Evolutionary conservation across 495 filamentous ascomycete genomes (phyloP), one percentile per base, ranked within the genome.

Genomic region (Penicillium waksmanii): DNA sequence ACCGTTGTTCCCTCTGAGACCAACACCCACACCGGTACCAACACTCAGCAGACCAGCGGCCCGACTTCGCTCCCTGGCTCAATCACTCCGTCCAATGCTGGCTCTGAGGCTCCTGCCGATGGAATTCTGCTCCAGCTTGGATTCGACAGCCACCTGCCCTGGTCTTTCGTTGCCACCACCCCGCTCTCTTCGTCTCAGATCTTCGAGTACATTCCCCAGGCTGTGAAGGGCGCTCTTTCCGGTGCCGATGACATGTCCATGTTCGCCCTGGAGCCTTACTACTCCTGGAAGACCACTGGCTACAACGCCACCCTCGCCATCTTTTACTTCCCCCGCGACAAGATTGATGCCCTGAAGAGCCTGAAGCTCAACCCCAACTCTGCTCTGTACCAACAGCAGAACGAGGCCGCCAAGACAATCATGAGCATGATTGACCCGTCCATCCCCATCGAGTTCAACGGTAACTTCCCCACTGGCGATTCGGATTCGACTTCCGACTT

Each of bases 301-400:
- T 98, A 89, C 76, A 85, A 96, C 63, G 93, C 92, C 3, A 97
- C 93, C 2, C 73, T 96, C 42, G 92, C 90, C 27, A 73, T 88
- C 62, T 82, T 85, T 25, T 93, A 84, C 66, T 87, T 96, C 63
- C 93, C 93, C 5, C 70, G 61, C 2, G 80, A 83, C 61, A 73
- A 87, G 70, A 80, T 93, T 47, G 78, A 85, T 40, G 69, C 82
- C 9, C 76, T 98, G 12, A 65, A 75, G 17, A 72, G 86, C 25
- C 83, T 89, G 56, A 80, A 96, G 56, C 83, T 83, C 57, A 84
- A 86, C 53, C 90, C 90, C 19, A 80, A 76, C 46, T 87, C 90
- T 11, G 65, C 76, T 43, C 72, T 98, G n/a, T 97, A 96, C 77
- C 86, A 90, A 72, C 72, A 77, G 2, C 33, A 55, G 21, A 67